Conservation (phyloP, 345 rosid species). For the Camelina laxa region DNA sequence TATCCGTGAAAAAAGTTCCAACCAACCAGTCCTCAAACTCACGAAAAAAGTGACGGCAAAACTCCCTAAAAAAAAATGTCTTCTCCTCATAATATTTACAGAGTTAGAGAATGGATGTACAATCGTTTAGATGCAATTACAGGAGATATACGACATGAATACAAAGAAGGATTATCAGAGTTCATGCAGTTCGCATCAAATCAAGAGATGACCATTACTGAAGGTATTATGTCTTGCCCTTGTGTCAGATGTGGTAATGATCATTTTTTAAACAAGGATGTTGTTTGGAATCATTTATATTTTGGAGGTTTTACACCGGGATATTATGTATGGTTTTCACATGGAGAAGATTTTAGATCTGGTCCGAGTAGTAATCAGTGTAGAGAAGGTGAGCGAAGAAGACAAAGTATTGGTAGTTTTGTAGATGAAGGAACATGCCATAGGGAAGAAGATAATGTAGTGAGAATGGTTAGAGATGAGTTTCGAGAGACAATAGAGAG, state of each 20-base stretch:
- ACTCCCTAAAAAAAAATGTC: too few relatives aligned
- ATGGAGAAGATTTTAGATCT: background rate
- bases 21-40: too few relatives aligned
- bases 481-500: too few relatives aligned
- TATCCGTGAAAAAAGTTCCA: too few relatives aligned
- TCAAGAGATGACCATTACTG: background rate
- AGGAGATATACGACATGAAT: too few relatives aligned
- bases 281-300: background rate
- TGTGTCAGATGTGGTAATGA: background rate
- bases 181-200: background rate
- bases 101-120: too few relatives aligned
- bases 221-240: background rate
- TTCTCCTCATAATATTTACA: too few relatives aligned
- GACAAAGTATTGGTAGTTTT: too few relatives aligned
- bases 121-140: too few relatives aligned
- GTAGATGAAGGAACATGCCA: too few relatives aligned
- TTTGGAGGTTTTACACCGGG: background rate
- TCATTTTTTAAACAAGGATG: background rate
- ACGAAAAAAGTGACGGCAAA: too few relatives aligned
- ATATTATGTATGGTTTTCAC: background rate
- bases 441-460: background rate
- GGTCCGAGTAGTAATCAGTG: background rate
- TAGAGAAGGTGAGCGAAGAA: background rate
- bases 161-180: background rate
- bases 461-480: background rate